phyloP scores from a whole-genome alignment of 75 land plant species.

The Cryptomeria japonica region DNA sequence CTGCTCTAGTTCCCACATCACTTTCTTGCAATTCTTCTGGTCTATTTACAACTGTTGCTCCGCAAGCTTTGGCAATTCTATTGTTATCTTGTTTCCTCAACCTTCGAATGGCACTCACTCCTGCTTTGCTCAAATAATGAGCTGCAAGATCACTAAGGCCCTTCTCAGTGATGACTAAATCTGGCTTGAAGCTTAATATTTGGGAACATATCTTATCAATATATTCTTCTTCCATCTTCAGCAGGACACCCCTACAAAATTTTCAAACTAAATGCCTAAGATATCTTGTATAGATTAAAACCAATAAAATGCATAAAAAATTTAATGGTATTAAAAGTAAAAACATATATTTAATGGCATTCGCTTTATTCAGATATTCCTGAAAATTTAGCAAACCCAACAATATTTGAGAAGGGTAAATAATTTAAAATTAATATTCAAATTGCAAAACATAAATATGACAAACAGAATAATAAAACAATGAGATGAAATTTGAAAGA shows the following conservation, averaged over 20 bases:
- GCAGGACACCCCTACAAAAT: conserved; percentile 51
- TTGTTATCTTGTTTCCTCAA: conserved; percentile 93
- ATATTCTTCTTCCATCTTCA: conserved; percentile 96
- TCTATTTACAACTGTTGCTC: conserved; percentile 93
- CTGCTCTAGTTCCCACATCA: conserved; percentile 96
- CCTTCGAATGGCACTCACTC: conserved; percentile 87
- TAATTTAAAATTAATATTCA: too few relatives aligned
- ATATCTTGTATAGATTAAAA: background rate
- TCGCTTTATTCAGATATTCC: background rate
- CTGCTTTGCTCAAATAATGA: conserved; percentile 88
- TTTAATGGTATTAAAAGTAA: background rate
- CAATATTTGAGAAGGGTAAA: background rate
- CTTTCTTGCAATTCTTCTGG: conserved; percentile 96
- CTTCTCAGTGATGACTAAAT: conserved; percentile 91
- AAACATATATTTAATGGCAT: background rate
- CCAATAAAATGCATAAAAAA: background rate
- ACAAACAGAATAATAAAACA: background rate
- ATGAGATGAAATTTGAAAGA: background rate
- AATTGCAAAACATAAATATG: background rate
- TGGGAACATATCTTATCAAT: conserved; percentile 78
- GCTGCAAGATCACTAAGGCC: conserved; percentile 92
- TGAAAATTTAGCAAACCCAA: background rate
- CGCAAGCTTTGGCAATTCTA: conserved; percentile 92
- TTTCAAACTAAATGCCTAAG: background rate
- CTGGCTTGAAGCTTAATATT: conserved; percentile 89